These are phyloP conservation scores for Irpex sp. DNA, from an alignment of 1,284 basidiomycete genomes.

Conservation along the genomic window DNA sequence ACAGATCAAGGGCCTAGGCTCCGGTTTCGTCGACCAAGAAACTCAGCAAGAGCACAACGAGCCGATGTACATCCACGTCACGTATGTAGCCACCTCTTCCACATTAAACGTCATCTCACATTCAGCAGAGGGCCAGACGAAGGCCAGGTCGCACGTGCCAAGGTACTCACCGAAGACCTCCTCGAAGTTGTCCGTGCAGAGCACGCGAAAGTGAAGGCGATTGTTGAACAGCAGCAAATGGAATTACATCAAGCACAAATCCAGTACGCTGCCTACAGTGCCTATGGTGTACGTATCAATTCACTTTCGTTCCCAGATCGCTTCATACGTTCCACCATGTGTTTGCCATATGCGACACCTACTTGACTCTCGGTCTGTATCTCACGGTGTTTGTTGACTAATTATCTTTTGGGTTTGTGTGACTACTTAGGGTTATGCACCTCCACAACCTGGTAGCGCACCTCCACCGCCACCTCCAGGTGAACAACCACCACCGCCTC, in stretches of 20 bases:
- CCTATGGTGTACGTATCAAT: slow-evolving; percentile 50
- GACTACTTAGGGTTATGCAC: slow-evolving; percentile 50
- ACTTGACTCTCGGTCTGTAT: slow-evolving; percentile 26
- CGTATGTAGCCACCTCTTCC: slow-evolving; percentile 45
- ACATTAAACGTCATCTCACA: slow-evolving; percentile 7
- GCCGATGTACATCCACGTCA: slow-evolving; percentile 93
- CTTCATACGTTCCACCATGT: slow-evolving; percentile 4
- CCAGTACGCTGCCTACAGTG: slow-evolving; percentile 71
- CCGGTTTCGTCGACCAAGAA: slow-evolving; percentile 94
- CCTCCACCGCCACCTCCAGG: slow-evolving; percentile 61
- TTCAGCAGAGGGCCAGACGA: slow-evolving; percentile 79
- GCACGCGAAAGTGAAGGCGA: slow-evolving; percentile 73
- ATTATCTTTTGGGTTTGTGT: slow-evolving; percentile 14
- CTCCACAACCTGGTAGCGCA: slow-evolving; percentile 55
- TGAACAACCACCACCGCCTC: slow-evolving; percentile 56
- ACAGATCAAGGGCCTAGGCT: slow-evolving; percentile 96
- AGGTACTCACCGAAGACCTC: slow-evolving; percentile 86
- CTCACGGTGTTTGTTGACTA: slow-evolving; percentile 20
- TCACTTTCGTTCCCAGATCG: slow-evolving; percentile 18
- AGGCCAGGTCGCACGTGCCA: slow-evolving; percentile 81
- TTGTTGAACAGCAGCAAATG: slow-evolving; percentile 71
- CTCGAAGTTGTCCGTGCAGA: slow-evolving; percentile 83
- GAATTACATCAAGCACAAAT: slow-evolving; percentile 78
- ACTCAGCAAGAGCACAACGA: slow-evolving; percentile 90
- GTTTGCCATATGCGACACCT: slow-evolving; percentile 14